A percentile compares a stretch with the other conserved stretches of the same genome.
These are phyloP conservation scores for Citrullus mucosospermus DNA, from an alignment of 306 rosid genomes.

Conservation along the genomic window DNA sequence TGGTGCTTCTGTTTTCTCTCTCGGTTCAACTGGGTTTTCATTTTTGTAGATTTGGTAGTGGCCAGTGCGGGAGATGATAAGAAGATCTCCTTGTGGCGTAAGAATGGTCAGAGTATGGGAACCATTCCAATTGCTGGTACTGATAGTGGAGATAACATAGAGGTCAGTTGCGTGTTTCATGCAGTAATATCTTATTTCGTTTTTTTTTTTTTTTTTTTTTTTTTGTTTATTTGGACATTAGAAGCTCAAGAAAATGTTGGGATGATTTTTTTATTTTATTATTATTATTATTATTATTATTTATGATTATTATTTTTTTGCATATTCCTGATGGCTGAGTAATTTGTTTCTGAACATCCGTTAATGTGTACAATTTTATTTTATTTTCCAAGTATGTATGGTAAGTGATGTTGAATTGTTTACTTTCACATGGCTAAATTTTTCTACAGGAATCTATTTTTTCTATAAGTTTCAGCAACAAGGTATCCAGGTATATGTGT, in stretches of 20 bases:
- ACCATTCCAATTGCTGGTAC: slow-evolving; percentile 76
- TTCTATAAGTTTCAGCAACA: slow-evolving; percentile 89
- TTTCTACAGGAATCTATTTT: slow-evolving; percentile 60
- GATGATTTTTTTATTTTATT: background rate
- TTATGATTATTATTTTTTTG: background rate
- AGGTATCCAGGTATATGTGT: slow-evolving; percentile 86
- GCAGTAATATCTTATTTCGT: background rate
- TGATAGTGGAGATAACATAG: slow-evolving; percentile 72
- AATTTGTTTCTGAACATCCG: background rate
- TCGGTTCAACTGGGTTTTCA: slow-evolving; percentile 8
- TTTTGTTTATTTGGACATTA: background rate
- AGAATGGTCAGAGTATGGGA: slow-evolving; percentile 91
- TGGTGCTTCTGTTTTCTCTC: background rate
- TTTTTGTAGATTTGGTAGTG: slow-evolving; percentile 70
- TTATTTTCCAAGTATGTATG: background rate
- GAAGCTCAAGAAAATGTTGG: background rate
- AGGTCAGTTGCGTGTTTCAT: slow-evolving; percentile 26
- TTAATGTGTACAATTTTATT: background rate
- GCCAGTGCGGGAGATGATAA: slow-evolving; percentile 97
- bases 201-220: background rate
- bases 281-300: too few relatives aligned
- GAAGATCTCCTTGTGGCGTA: slow-evolving; percentile 82
- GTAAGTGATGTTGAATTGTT: background rate
- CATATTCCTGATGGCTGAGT: background rate
- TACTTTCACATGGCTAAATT: background rate